These are phyloP conservation scores for Pontederia paniculata DNA, from an alignment of 176 grass and related monocot species.

Conservation along the genomic window DNA sequence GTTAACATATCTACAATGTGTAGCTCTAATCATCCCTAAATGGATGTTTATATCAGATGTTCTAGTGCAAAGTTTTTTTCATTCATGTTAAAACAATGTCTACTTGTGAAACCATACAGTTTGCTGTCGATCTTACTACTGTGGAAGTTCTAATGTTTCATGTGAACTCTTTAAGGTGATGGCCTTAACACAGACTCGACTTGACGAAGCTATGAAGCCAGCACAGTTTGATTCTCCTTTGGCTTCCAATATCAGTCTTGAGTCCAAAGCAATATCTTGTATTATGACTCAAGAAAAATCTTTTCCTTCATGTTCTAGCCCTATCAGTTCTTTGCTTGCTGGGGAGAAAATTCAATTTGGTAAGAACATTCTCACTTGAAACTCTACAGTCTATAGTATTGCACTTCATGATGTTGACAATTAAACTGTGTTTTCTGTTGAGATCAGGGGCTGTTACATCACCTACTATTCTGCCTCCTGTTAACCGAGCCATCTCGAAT, in stretches of 20 bases:
- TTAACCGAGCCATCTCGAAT: constrained; percentile 49
- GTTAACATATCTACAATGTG: too few species aligned
- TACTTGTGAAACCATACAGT: too few species aligned
- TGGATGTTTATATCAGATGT: too few species aligned
- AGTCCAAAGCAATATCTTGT: constrained; percentile 37
- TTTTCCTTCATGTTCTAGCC: constrained; percentile 44
- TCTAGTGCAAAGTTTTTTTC: too few species aligned
- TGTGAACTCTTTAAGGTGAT: constrained; percentile 51
- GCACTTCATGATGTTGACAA: constrained; percentile 1
- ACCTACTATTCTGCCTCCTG: constrained; percentile 49
- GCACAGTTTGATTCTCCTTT: constrained; percentile 57
- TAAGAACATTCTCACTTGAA: constrained; percentile 29
- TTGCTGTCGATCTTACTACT: too few species aligned
- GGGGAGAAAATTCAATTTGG: constrained; percentile 98
- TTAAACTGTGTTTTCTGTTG: constrained; percentile 18
- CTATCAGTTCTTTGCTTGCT: constrained; percentile 74
- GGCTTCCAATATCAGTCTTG: constrained; percentile 41
- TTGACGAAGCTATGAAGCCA: constrained; percentile 94
- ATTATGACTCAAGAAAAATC: constrained; percentile 33
- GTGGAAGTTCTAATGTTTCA: background rate
- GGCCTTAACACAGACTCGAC: constrained; percentile 90
- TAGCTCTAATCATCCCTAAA: too few species aligned
- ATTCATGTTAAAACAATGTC: too few species aligned
- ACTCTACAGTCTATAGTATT: background rate
- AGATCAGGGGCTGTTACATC: constrained; percentile 72